Base-by-base conservation (phyloP, 2,329 filamentous ascomycete species). In the Diplodia seriata region DNA sequence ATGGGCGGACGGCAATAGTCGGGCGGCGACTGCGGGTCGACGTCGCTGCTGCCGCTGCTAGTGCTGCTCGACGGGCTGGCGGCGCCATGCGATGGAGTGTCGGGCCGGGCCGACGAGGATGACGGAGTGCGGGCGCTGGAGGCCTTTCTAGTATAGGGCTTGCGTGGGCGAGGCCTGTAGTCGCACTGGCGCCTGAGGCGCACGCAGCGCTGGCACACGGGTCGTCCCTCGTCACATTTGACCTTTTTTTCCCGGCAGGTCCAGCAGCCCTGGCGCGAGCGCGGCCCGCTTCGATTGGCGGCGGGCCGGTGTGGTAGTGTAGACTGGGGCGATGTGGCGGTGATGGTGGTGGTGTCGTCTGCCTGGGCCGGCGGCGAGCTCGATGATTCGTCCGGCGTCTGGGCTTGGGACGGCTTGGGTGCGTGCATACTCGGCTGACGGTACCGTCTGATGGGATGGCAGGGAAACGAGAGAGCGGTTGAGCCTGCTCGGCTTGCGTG, bases 151-250 rank as follows among this genome's bases (percentile, higher is more conserved):
- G 57, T 62, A 26, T 62, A 62, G n/a, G 57, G 57, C 43, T 62
- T 62, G 9, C 57, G 57, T 9, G 57, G 43, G n/a, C 57, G 57
- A 43, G 57, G 57, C 40, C 26, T 49, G 43, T 62, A 62, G 15
- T 76, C 75, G 65, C 79, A 81, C 6, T 71, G 71, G 18, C 80
- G 67, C 1, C 77, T 75, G 69, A 74, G 77, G 66, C 77, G 74
- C 67, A 68, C 64, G 69, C 79, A 81, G 49, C 79, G 73, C 31
- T 74, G 75, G 70, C 79, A 81, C n/a, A 71, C 59, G 12, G 65
- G 65, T 9, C 31, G 40, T n/a, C 40, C 31, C 55, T 67, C 65
- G 31, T 67, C 65, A 36, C 65, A 67, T 31, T 67, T 67, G 65
- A 67, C 55, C 31, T 56, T 56, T 38, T 61, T 59, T 20, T 59